Percentiles rank a stretch among this genome's conserved stretches.
These are phyloP conservation scores for Beta lomatogona DNA, from an alignment of 179 eudicot genomes.

Conservation along the genomic window DNA sequence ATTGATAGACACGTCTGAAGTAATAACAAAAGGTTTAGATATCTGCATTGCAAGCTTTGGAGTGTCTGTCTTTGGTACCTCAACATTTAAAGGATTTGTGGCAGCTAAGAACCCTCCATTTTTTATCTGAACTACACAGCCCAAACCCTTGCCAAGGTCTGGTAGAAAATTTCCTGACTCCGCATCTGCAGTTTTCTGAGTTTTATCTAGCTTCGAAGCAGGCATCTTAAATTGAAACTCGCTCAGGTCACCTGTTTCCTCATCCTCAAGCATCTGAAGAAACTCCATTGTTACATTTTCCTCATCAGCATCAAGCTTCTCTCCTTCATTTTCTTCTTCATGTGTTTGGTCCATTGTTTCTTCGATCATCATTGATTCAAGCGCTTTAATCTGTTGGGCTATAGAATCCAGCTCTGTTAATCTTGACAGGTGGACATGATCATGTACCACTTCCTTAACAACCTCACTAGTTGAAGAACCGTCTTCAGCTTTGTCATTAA, in stretches of 20 bases:
- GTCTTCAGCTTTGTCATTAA: conserved; percentile 50
- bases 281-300: conserved; percentile 88
- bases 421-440: conserved; percentile 56
- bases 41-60: conserved; percentile 93
- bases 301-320: conserved; percentile 75
- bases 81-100: conserved; percentile 65
- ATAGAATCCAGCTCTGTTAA: conserved; percentile 87
- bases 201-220: conserved; percentile 33
- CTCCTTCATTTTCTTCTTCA: conserved; percentile 58
- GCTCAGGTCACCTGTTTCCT: conserved; percentile 34
- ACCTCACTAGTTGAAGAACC: conserved; percentile 77
- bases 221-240: conserved; percentile 30
- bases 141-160: conserved; percentile 93
- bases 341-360: conserved; percentile 38
- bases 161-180: conserved; percentile 62
- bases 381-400: conserved; percentile 91
- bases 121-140: conserved; percentile 82
- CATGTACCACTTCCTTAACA: conserved; percentile 86
- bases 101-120: conserved; percentile 87
- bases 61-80: conserved; percentile 57
- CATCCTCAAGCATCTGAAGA: conserved; percentile 82
- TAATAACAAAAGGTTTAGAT: conserved; percentile 70
- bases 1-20: conserved; percentile 37
- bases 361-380: conserved; percentile 80
- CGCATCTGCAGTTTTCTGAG: conserved; percentile 35